A percentile compares a stretch with the other conserved stretches of the same genome.
Evolutionary conservation across 305 asterid genomes (phyloP).

Genomic region (Plantago lanceolata): DNA sequence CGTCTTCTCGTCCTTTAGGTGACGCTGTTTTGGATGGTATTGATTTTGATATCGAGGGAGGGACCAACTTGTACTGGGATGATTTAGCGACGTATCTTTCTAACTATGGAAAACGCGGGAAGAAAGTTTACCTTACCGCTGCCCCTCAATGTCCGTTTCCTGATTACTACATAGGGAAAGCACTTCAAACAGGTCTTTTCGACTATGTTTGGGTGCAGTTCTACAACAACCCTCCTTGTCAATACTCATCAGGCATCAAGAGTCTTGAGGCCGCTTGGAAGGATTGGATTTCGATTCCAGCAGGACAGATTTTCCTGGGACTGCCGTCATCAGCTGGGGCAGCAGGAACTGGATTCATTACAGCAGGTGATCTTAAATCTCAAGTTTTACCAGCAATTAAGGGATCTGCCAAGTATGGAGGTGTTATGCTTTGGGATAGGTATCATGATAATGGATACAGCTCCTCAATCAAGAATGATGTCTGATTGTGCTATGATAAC

Average conservation of each 20-base stretch:
- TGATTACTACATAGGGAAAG: conserved; percentile 28
- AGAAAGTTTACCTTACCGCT: conserved; percentile 29
- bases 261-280: conserved; percentile 29
- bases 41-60: conserved; percentile 31
- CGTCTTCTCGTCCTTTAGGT: conserved; percentile 28
- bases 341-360: conserved; percentile 29
- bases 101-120: conserved; percentile 21
- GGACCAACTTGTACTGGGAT: conserved; percentile 30
- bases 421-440: conserved; percentile 33
- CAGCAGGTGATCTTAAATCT: conserved; percentile 21
- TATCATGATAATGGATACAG: conserved; percentile 30
- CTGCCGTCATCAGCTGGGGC: conserved; percentile 28
- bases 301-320: conserved; percentile 25
- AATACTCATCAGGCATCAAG: conserved; percentile 25
- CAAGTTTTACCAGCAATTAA: conserved; percentile 26
- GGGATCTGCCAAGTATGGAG: conserved; percentile 29
- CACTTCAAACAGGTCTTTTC: conserved; percentile 30
- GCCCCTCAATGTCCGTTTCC: conserved; percentile 33
- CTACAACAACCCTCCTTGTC: conserved; percentile 32
- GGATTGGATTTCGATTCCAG: conserved; percentile 28
- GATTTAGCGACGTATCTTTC: conserved; percentile 24
- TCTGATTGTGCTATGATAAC: conserved; percentile 12
- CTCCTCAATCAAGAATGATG: conserved; percentile 24
- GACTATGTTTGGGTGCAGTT: conserved; percentile 33
- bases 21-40: conserved; percentile 30